Conservation (phyloP, 2,329 filamentous ascomycete species). For the Colletotrichum cereale region DNA sequence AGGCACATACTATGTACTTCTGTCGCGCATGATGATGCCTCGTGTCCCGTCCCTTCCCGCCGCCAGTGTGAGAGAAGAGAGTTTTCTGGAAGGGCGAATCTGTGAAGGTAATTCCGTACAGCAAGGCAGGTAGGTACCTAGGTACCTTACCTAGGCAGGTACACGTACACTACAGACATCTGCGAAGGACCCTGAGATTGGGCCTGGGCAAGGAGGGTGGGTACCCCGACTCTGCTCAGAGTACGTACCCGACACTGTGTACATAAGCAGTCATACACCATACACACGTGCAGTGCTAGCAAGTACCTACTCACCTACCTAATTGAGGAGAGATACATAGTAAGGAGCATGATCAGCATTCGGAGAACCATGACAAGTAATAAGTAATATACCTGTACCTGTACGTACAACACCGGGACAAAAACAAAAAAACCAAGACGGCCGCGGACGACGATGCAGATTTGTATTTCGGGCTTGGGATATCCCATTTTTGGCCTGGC, state of each 20-base stretch:
- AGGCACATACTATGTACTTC: conserved; percentile 25
- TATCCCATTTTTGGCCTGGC: conserved; percentile 6
- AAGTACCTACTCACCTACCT: too few species aligned
- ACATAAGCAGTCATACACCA: too few species aligned
- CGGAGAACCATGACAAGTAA: not conserved
- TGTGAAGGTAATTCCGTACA: not conserved
- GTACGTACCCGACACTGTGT: not conserved
- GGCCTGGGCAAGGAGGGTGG: not conserved
- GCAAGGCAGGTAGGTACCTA: conserved; percentile 16
- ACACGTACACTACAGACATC: too few species aligned
- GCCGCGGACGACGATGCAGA: not conserved
- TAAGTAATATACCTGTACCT: not conserved
- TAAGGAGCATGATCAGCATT: too few species aligned
- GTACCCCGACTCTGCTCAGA: conserved; percentile 13
- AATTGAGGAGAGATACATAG: too few species aligned
- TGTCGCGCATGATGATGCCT: conserved; percentile 3
- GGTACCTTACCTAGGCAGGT: too few species aligned
- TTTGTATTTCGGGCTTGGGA: conserved; percentile 5
- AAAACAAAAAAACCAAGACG: not conserved
- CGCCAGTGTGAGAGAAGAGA: conserved; percentile 7
- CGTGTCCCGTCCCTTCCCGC: conserved; percentile 17
- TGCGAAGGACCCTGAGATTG: conserved; percentile 32
- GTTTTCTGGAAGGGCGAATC: conserved; percentile 10
- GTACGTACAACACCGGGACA: not conserved
- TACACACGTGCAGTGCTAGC: too few species aligned